A percentile compares a stretch with the other conserved stretches of the same genome.
These are phyloP conservation scores for Trametes hirsuta DNA, from an alignment of 1,284 basidiomycete species.

Conservation along the genomic window DNA sequence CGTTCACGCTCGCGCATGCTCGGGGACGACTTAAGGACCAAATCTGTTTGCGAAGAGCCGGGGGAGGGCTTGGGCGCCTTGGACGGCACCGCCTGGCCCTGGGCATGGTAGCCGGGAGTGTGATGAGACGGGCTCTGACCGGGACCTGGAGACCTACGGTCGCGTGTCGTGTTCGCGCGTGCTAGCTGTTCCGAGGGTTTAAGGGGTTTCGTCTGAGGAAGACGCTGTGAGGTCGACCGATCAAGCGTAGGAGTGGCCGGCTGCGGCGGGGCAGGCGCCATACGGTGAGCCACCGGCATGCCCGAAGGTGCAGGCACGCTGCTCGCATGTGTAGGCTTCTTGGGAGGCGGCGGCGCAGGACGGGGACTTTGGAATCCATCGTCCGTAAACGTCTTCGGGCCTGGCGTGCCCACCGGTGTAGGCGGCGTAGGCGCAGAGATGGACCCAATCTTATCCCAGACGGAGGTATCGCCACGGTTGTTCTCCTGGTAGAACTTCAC, in stretches of 20 bases:
- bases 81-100: constrained; percentile 17
- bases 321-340: constrained; percentile 47
- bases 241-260: constrained; percentile 65
- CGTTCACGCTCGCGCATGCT: constrained; percentile 23
- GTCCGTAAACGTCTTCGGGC: constrained; percentile 38
- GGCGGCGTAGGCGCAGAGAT: constrained; percentile 33
- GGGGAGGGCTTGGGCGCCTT: constrained; percentile 52
- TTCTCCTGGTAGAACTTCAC: constrained; percentile 98
- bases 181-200: constrained; percentile 56
- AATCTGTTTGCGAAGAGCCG: constrained; percentile 56
- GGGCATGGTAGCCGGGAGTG: constrained; percentile 19
- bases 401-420: constrained; percentile 15
- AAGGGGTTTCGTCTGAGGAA: constrained; percentile 52
- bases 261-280: constrained; percentile 68
- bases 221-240: constrained; percentile 75
- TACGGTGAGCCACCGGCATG: constrained; percentile 58
- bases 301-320: constrained; percentile 34
- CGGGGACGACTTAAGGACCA: constrained; percentile 47
- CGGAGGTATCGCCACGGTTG: constrained; percentile 63
- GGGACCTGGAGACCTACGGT: constrained; percentile 46
- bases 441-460: constrained; percentile 83
- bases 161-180: constrained; percentile 69
- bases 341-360: constrained; percentile 54
- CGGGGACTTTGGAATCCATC: constrained; percentile 56
- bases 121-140: constrained; percentile 25